Base-by-base conservation (phyloP, 1,284 basidiomycete species). In the Jaminaea rosea region DNA sequence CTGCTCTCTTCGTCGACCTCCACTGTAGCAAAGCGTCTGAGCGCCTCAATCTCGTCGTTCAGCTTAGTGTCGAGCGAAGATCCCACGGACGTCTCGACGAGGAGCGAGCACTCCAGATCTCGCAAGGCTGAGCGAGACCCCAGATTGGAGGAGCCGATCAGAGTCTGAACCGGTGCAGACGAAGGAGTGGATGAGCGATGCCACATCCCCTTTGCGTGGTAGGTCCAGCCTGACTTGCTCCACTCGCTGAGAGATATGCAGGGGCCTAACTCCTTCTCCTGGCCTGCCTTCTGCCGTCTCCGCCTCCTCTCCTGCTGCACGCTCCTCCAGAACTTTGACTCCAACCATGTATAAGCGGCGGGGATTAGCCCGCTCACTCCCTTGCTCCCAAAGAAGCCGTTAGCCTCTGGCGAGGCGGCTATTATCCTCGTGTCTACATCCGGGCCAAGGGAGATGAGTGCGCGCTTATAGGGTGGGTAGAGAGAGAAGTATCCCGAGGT, bases 181-280 rank as follows among this genome's bases (percentile, higher is more conserved):
- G 50, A 44, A 19, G 55, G 24, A 9, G 53, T 39, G 1, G 64
- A 82, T 1, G 86, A n/a, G n/a, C n/a, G 84, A n/a, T 90, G 72
- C 89, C 89, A 92, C 41, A 92, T 82, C 34, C 89, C 93, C 81
- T 97, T 98, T 27, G 91, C 88, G 69, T 99, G 93, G 76, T 98
- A 99, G 0, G 93, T 98, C 94, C 94, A 99, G 0, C 85, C 88
- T n/a, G 80, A 76, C 59, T 81, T 82, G 67, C 83, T 81, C 93
- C 93, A 97, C 75, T 97, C 91, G 54, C 79, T 80, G 53, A 98
- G 78, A 5, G 17, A 13, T 1, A 53, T 42, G 10, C 19, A 26
- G 8, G 27, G 37, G n/a, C n/a, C n/a, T n/a, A n/a, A n/a, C 19
- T 29, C 11, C n/a, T 39, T 53, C 8, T 11, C 48, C n/a, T 37